These are phyloP conservation scores for Macadamia tetraphylla DNA, from an alignment of 164 flowering plant genomes.

Conservation along the genomic window DNA sequence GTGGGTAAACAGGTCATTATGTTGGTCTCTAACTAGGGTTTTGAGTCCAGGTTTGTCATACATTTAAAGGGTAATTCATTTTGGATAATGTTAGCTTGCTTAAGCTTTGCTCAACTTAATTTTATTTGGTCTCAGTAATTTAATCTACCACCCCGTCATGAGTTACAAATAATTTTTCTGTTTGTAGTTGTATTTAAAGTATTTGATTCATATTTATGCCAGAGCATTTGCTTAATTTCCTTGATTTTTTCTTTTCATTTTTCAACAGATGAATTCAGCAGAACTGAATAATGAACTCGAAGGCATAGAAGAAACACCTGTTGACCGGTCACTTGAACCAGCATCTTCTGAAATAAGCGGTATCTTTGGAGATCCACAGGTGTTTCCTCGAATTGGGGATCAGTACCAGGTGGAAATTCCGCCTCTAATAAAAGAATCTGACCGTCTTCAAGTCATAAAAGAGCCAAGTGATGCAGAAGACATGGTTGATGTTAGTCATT, in stretches of 20 bases:
- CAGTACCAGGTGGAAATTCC: conserved; percentile 78
- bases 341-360: conserved; percentile 23
- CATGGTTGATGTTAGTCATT: conserved; percentile 11
- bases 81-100: too few relatives aligned
- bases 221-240: background rate
- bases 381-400: conserved; percentile 64
- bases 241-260: background rate
- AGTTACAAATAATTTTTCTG: background rate
- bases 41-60: too few relatives aligned
- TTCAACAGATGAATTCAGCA: conserved; percentile 38
- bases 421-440: conserved; percentile 22
- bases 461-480: conserved; percentile 13
- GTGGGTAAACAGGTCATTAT: too few relatives aligned
- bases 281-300: conserved; percentile 20
- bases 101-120: too few relatives aligned
- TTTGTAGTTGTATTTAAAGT: background rate
- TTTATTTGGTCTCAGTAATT: background rate
- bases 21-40: too few relatives aligned
- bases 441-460: conserved; percentile 7
- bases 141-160: background rate
- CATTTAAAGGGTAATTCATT: background rate
- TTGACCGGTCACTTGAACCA: conserved; percentile 24
- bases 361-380: conserved; percentile 41
- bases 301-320: conserved; percentile 20
- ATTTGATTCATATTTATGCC: background rate